These are phyloP conservation scores for Magnusiomyces suaveolens DNA, from an alignment of 1,139 yeast species.

Conservation along the genomic window DNA sequence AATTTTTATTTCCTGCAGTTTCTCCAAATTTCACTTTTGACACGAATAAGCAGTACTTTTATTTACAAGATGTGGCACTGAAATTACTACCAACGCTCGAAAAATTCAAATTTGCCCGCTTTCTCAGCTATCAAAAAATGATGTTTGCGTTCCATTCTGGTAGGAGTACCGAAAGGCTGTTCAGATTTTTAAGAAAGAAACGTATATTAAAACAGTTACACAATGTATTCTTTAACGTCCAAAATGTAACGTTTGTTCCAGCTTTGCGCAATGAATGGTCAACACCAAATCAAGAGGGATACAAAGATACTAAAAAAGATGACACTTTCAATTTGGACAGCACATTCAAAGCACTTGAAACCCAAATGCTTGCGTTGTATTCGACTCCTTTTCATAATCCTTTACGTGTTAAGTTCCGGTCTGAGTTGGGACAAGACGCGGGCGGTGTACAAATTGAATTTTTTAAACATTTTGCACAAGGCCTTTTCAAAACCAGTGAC, in stretches of 20 bases:
- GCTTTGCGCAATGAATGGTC: background rate
- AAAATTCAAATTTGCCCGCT: background rate
- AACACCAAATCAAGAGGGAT: background rate
- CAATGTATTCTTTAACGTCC: background rate
- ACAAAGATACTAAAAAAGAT: background rate
- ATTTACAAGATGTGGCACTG: background rate
- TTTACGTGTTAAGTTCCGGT: constrained; percentile 20
- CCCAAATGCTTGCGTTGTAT: background rate
- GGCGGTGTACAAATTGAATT: constrained; percentile 29
- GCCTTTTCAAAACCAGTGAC: constrained; percentile 15
- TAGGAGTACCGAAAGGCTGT: background rate
- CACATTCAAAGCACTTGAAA: background rate
- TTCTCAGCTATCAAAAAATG: background rate
- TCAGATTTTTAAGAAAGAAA: background rate
- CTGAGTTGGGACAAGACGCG: constrained; percentile 24
- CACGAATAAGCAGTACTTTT: background rate
- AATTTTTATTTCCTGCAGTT: background rate
- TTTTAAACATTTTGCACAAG: constrained; percentile 21
- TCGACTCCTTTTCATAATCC: constrained; percentile 18
- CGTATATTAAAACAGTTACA: background rate
- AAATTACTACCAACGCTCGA: background rate
- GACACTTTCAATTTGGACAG: background rate
- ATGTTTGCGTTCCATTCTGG: constrained; percentile 1
- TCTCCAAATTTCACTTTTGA: background rate
- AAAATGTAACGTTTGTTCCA: background rate